Percentiles rank a stretch among this genome's conserved stretches.
Conservation (phyloP, 495 filamentous ascomycete species). For the Aspergillus carlsbadensis region DNA sequence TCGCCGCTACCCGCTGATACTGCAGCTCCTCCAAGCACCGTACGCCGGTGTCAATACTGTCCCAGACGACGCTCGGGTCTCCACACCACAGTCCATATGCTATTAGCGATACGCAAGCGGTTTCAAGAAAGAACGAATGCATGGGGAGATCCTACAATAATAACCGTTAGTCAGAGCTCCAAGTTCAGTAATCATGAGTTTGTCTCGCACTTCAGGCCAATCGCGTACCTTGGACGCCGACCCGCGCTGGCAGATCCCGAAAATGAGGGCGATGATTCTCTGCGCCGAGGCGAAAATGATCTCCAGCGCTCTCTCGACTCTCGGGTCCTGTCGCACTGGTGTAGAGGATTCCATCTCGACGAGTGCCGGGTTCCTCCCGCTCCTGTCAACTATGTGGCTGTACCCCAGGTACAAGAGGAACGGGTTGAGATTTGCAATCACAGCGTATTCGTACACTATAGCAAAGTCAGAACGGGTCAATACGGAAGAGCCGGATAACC, state of each 20-base stretch:
- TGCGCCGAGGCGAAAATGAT: no score
- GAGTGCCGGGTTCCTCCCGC: no score
- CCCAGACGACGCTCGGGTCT: not conserved
- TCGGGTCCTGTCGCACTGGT: not conserved
- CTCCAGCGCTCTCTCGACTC: not conserved
- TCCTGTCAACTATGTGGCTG: not conserved
- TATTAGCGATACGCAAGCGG: not conserved
- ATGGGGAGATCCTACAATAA: not conserved
- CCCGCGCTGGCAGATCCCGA: not conserved
- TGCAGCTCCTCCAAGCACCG: not conserved
- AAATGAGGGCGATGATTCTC: not conserved
- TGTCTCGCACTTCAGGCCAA: no score
- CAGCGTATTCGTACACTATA: not conserved
- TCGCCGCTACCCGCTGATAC: not conserved
- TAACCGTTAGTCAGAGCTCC: no score
- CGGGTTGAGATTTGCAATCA: not conserved
- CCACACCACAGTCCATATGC: not conserved
- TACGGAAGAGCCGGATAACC: no score
- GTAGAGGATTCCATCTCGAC: no score
- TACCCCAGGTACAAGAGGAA: not conserved
- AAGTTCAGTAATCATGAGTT: no score
- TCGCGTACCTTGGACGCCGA: no score
- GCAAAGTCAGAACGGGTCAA: no score
- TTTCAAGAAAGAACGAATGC: not conserved
- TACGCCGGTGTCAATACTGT: not conserved